Evolutionary conservation across 2,329 filamentous ascomycete genomes (phyloP).

Genomic region (Pseudocercospora pini-densiflorae): DNA sequence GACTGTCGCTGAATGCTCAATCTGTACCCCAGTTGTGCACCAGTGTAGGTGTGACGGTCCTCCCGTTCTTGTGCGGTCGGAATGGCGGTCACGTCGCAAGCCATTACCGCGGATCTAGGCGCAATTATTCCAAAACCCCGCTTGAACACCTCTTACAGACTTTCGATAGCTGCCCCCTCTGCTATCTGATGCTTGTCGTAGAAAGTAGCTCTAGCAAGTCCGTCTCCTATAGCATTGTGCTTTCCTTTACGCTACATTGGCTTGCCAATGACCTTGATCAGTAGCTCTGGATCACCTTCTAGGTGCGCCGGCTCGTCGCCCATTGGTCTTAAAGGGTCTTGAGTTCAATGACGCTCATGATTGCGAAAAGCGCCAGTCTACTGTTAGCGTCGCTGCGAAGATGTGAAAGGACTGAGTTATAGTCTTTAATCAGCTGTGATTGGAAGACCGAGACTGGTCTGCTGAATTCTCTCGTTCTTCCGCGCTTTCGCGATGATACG

Average conservation of each 20-base stretch:
- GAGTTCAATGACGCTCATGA: conserved; percentile 31
- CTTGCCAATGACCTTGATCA: conserved; percentile 90
- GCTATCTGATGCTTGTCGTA: conserved; percentile 45
- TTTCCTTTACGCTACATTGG: conserved; percentile 75
- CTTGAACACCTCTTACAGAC: conserved; percentile 80
- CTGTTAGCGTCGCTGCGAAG: too few relatives aligned
- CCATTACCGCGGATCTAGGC: conserved; percentile 76
- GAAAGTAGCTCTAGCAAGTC: conserved; percentile 53
- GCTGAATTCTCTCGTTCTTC: too few relatives aligned
- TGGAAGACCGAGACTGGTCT: too few relatives aligned
- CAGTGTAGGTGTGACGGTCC: too few relatives aligned
- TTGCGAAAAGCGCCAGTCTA: conserved; percentile 18
- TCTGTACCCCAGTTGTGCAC: too few relatives aligned
- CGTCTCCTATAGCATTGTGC: conserved; percentile 81
- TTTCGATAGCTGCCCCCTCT: conserved; percentile 61
- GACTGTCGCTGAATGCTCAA: too few relatives aligned
- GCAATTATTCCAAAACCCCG: conserved; percentile 82
- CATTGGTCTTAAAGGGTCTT: conserved; percentile 35
- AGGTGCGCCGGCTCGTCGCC: conserved; percentile 73
- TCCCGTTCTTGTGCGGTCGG: conserved; percentile 39
- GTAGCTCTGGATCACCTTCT: conserved; percentile 76
- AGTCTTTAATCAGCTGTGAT: too few relatives aligned
- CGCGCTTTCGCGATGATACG: too few relatives aligned
- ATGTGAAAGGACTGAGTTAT: too few relatives aligned
- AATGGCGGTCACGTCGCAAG: conserved; percentile 52